These are phyloP conservation scores for Mangifera indica DNA, from an alignment of 345 rosid genomes.

Conservation along the genomic window DNA sequence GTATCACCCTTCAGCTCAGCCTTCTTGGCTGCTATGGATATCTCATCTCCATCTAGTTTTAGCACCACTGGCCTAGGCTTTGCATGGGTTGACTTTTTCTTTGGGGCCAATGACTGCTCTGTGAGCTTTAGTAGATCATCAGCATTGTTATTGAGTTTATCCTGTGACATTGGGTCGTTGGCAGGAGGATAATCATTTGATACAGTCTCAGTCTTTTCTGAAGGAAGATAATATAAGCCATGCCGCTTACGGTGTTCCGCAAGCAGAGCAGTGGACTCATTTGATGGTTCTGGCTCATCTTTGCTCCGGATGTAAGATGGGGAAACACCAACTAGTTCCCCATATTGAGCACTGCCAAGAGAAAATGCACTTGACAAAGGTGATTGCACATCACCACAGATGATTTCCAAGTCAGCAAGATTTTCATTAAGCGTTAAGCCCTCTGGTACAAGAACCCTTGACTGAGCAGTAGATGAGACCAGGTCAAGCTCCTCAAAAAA, in stretches of 20 bases:
- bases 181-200: constrained; percentile 79
- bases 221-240: constrained; percentile 76
- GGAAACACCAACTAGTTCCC: constrained; percentile 43
- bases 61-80: constrained; percentile 95
- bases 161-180: constrained; percentile 46
- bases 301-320: constrained; percentile 35
- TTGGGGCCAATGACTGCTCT: constrained; percentile 49
- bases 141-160: constrained; percentile 33
- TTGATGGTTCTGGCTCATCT: constrained; percentile 57
- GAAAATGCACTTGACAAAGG: constrained; percentile 47
- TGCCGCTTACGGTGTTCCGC: constrained; percentile 90
- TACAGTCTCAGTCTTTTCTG: constrained; percentile 45
- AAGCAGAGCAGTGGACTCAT: constrained; percentile 70
- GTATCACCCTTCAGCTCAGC: constrained; percentile 40
- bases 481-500: constrained; percentile 79
- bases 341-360: constrained; percentile 31
- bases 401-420: constrained; percentile 63
- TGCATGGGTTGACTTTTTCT: constrained; percentile 52
- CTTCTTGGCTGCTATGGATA: constrained; percentile 32
- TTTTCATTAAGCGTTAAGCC: constrained; percentile 66
- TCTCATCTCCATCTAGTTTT: constrained; percentile 67
- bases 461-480: constrained; percentile 65
- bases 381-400: constrained; percentile 47
- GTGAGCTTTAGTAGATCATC: constrained; percentile 53
- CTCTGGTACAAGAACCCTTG: constrained; percentile 58